Conservation (phyloP, 1,284 basidiomycete species). For the Cryptococcus neoformans region DNA sequence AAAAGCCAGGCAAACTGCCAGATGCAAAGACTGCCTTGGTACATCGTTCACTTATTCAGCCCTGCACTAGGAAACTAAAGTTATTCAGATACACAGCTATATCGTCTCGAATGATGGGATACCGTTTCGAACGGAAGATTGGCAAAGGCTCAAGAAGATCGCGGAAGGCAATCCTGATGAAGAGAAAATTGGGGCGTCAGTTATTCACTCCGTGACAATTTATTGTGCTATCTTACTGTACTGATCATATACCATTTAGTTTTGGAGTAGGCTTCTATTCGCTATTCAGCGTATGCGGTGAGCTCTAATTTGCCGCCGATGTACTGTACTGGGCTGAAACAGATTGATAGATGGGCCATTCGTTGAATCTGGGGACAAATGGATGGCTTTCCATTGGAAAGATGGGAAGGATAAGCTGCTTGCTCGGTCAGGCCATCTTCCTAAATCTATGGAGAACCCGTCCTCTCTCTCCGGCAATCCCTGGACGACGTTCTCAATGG, state of each 20-base stretch:
- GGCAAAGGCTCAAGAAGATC: conserved; percentile 76
- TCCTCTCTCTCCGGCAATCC: conserved; percentile 44
- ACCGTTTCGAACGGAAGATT: conserved; percentile 71
- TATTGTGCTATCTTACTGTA: no score
- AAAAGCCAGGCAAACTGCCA: conserved; percentile 40
- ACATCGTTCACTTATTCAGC: not conserved
- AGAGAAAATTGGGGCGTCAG: conserved; percentile 52
- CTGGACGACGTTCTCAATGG: conserved; percentile 93
- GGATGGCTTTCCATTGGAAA: conserved; percentile 99
- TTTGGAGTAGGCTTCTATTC: conserved; percentile 56
- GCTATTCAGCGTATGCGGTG: conserved; percentile 51
- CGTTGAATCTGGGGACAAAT: conserved; percentile 81
- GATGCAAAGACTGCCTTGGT: conserved; percentile 62
- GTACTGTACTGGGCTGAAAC: not conserved
- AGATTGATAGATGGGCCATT: conserved; percentile 72
- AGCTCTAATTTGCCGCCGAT: not conserved
- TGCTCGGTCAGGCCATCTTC: conserved; percentile 69
- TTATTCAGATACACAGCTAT: conserved; percentile 46
- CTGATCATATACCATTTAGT: conserved; percentile 5
- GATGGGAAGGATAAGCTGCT: conserved; percentile 81
- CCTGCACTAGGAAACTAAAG: not conserved
- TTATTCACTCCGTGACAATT: conserved; percentile 16
- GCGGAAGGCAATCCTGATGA: conserved; percentile 56
- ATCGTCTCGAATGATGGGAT: conserved; percentile 85
- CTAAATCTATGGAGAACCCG: conserved; percentile 47